Evolutionary conservation across 306 rosid species (phyloP), one percentile per base, ranked within the genome.

Genomic region (Vigna angularis): DNA sequence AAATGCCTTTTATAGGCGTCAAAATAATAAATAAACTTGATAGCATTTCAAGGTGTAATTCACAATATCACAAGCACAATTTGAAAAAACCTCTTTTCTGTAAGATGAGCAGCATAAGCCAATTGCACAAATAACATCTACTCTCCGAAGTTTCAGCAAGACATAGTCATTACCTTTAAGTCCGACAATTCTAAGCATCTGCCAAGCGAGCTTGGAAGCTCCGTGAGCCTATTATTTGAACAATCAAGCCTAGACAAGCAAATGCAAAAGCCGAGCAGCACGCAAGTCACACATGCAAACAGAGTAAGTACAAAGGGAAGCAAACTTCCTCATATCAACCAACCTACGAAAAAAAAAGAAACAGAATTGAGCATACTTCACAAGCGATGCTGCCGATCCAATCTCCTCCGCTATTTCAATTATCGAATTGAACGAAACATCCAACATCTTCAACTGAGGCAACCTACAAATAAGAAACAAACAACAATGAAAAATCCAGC

Each of bases 171-270:
- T 86, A 93, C 98, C 97, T 94, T 92, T 59, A 94, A 77, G 48
- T 94, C 97, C 49, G 93, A 90, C 83, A 94, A 86, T 72, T 79
- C 79, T 56, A 66, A 73, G 78, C 97, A 94, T 78, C 88, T 83
- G 64, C 97, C 97, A 70, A 94, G 85, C 58, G 93, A 83, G 85
- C 85, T 78, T 40, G 98, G 97, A 73, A 94, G 87, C 80, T 92
- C 95, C 77, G 76, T 83, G 77, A 94, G 92, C 86, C 64, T 88
- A 81, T 94, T 94, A 90, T 85, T 87, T 20, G 98, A 89, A 83
- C 89, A 92, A 78, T 94, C 98, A 75, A 92, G 79, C 88, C 98
- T 94, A 83, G 73, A 80, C 75, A 14, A 30, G 75, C 30, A 83
- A 36, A 79, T 38, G 69, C 51, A 72, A 74, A 71, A 82, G 28